Evolutionary conservation across 371 early-diverging fungal species (phyloP), one percentile per base, ranked within the genome.

Genomic region (Basidiobolus meristosporus): DNA sequence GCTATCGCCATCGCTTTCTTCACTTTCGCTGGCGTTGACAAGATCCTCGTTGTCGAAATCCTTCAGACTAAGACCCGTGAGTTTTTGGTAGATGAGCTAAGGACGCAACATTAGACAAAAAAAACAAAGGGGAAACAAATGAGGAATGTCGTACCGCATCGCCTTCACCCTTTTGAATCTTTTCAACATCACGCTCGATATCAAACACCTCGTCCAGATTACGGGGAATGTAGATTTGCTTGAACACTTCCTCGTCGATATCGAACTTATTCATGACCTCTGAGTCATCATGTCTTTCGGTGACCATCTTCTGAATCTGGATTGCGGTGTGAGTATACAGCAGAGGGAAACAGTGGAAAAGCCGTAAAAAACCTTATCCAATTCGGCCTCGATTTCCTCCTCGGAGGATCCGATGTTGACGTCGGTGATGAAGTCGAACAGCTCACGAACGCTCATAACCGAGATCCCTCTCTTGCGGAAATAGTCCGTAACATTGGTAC

Each of bases 401-500:
- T 76, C 73, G 6, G 65, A 59, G 44, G 56, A 64, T 14, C 68
- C 70, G 39, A 77, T 63, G 9, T 51, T 54, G 2, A 60, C 45
- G 47, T 77, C 75, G 0, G 79, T 80, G 15, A 93, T 75, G 65
- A 90, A 97, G 22, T 85, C 79, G 59, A 93, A 97, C 39, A 93
- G 56, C 38, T 88, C 80, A 46, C 82, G 70, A 21, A 88, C 48
- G 18, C 77, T 75, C 74, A 93, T 77, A 12, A 83, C 70, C 6
- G 63, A 63, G 0, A 87, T 87, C 7, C 69, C 81, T 46, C 79
- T 73, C 44, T 78, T 80, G 19, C 73, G 56, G 69, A 98, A 98
- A 56, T 78, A 99, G 41, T 85, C 91, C 32, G 83, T 86, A n/a
- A 98, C 80, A 54, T 98, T 98, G 31, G 73, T 59, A 51, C 90